These are phyloP conservation scores for Aspergillus neoniger DNA, from an alignment of 2,329 filamentous ascomycete species.

Conservation along the genomic window DNA sequence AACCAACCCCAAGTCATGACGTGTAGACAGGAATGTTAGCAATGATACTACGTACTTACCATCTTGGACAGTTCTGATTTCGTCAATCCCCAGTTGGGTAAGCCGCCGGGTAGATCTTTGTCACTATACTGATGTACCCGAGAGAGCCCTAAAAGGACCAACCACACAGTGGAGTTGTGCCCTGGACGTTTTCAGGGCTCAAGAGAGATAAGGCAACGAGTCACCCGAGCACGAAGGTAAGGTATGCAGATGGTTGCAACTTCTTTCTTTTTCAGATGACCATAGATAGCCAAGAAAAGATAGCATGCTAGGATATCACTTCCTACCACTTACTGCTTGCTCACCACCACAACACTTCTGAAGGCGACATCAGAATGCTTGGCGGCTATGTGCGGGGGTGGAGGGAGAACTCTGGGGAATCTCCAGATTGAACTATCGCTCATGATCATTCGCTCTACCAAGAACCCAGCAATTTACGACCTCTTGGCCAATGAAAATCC, in stretches of 20 bases:
- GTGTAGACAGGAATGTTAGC: constrained; percentile 12
- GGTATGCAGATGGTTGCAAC: neutral
- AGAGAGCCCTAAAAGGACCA: neutral
- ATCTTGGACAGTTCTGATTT: constrained; percentile 12
- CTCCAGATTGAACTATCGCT: neutral
- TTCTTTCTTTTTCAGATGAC: neutral
- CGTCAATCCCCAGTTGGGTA: constrained; percentile 5
- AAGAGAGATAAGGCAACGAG: constrained; percentile 4
- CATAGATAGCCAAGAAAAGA: neutral
- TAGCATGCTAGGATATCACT: neutral
- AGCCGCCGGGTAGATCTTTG: constrained; percentile 6
- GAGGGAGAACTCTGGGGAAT: constrained; percentile 18
- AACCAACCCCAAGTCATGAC: constrained; percentile 13
- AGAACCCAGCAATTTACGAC: neutral
- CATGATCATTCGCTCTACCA: neutral
- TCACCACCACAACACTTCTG: neutral
- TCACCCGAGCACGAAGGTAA: constrained; percentile 9
- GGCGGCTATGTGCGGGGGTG: constrained; percentile 17
- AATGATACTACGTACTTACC: neutral
- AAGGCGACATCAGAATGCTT: constrained; percentile 9
- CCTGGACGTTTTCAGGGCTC: neutral
- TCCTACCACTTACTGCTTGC: neutral
- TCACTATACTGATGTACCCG: constrained; percentile 2
- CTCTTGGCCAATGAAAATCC: neutral
- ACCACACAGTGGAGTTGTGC: neutral